Conservation (phyloP, 1,284 basidiomycete genomes). For the Ustilago nuda region DNA sequence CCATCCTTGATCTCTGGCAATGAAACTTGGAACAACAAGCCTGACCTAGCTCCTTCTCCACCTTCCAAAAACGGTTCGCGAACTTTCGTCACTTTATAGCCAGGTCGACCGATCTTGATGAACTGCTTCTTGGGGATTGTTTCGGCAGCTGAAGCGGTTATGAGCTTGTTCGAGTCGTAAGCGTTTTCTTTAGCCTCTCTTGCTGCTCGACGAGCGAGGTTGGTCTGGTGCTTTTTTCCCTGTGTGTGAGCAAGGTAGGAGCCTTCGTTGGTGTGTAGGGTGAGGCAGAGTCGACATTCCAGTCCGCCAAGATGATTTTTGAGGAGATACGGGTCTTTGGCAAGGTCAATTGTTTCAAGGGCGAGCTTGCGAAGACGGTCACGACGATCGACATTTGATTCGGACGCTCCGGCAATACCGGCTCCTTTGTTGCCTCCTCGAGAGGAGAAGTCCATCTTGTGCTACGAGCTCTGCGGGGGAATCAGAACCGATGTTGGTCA, state of each 20-base stretch:
- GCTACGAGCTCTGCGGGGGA: neutral
- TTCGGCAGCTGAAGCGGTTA: slow-evolving; percentile 70
- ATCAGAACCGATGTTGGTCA: neutral
- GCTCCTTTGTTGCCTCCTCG: slow-evolving; percentile 69
- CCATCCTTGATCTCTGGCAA: slow-evolving; percentile 87
- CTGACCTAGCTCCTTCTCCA: slow-evolving; percentile 72
- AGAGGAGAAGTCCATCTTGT: slow-evolving; percentile 66
- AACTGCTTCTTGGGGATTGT: slow-evolving; percentile 72
- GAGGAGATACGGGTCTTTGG: slow-evolving; percentile 93
- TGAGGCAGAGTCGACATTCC: slow-evolving; percentile 97
- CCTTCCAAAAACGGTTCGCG: slow-evolving; percentile 73
- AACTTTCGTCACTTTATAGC: slow-evolving; percentile 90
- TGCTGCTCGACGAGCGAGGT: slow-evolving; percentile 93
- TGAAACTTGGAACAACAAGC: slow-evolving; percentile 96
- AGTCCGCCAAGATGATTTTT: slow-evolving; percentile 96
- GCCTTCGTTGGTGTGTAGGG: slow-evolving; percentile 98
- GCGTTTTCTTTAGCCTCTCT: slow-evolving; percentile 85
- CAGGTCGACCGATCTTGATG: slow-evolving; percentile 95
- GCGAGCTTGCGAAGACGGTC: slow-evolving; percentile 93
- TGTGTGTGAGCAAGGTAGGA: slow-evolving; percentile 99
- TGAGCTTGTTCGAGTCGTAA: slow-evolving; percentile 71
- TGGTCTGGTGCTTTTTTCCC: slow-evolving; percentile 99
- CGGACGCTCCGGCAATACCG: slow-evolving; percentile 80
- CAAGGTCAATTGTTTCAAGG: slow-evolving; percentile 66
- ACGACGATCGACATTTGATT: slow-evolving; percentile 93